Conservation (phyloP, 1,139 yeast species). For the Suhomyces atakaporum region DNA sequence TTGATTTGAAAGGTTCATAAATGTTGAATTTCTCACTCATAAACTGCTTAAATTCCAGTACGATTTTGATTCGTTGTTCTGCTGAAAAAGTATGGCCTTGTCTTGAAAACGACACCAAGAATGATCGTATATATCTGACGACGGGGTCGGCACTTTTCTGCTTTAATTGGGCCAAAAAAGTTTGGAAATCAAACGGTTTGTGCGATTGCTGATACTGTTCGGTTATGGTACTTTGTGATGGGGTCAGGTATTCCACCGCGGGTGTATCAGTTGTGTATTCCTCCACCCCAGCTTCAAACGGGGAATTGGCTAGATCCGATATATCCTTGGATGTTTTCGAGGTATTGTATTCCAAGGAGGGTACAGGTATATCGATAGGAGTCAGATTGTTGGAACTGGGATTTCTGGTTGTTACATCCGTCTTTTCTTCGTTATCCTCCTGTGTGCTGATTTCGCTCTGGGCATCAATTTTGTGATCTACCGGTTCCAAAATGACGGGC, state of each 20-base stretch:
- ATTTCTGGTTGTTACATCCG: background rate
- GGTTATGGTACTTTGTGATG: too few relatives aligned
- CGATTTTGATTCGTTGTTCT: slow-evolving; percentile 74
- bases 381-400: background rate
- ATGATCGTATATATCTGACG: slow-evolving; percentile 79
- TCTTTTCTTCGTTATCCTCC: background rate
- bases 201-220: slow-evolving; percentile 45
- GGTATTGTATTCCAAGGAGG: too few relatives aligned
- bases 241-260: background rate
- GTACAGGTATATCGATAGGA: slow-evolving; percentile 2
- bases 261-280: slow-evolving; percentile 4
- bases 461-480: too few relatives aligned
- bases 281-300: slow-evolving; percentile 8
- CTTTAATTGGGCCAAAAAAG: slow-evolving; percentile 70
- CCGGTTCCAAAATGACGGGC: too few relatives aligned
- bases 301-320: slow-evolving; percentile 9
- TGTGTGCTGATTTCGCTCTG: too few relatives aligned
- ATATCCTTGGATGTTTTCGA: slow-evolving; percentile 7
- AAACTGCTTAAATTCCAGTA: slow-evolving; percentile 71
- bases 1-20: slow-evolving; percentile 73
- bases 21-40: slow-evolving; percentile 64
- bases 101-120: slow-evolving; percentile 71
- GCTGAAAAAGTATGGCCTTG: slow-evolving; percentile 65
- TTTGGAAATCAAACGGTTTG: slow-evolving; percentile 76
- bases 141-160: slow-evolving; percentile 84